Evolutionary conservation across 169 alveolate genomes (phyloP), one percentile per base, ranked within the genome.

Genomic region (Cryptosporidium ryanae): DNA sequence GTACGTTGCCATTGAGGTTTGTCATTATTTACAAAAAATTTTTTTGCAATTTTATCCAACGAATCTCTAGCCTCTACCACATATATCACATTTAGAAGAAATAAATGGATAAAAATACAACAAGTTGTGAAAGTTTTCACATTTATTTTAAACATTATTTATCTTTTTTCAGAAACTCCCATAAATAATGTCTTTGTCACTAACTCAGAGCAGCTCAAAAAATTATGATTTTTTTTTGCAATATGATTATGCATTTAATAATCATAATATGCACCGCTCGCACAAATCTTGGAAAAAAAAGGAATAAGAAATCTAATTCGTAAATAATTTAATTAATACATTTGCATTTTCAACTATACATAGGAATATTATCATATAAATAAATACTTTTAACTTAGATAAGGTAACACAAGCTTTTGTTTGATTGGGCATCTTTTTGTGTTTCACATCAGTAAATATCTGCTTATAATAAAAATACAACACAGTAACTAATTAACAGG

Each of bases 1-100:
- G 87, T 76, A 43, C 87, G 87, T 13, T 76, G 76, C 87, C 87
- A 76, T 32, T 59, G 71, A 12, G 87, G 87, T 38, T 61, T 76
- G 59, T 76, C 87, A 25, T 59, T 43, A 13, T 76, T 27, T 1
- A 59, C 64, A 76, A 76, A 76, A 61, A 76, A 76, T 43, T 34
- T 38, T 25, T 76, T 76, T 15, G 71, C 71, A 31, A 76, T 59
- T 43, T 76, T 76, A 27, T 76, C 87, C 4, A 70, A 76, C 2
- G 34, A 38, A 61, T 76, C 87, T 59, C 50, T 76, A 13, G 87
- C 71, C 17, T 17, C 38, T 17, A 68, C 66, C 25, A 68, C 1
- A 21, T 49, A 32, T 27, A 29, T 43, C 31, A 25, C 59, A 64
- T 68, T 15, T 25, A 32, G 54, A 18, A 68, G 32, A 50, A 15